Evolutionary conservation across 768 basidiomycete species (phyloP), one percentile per base, ranked within the genome.

Genomic region (Auricularia cornea): DNA sequence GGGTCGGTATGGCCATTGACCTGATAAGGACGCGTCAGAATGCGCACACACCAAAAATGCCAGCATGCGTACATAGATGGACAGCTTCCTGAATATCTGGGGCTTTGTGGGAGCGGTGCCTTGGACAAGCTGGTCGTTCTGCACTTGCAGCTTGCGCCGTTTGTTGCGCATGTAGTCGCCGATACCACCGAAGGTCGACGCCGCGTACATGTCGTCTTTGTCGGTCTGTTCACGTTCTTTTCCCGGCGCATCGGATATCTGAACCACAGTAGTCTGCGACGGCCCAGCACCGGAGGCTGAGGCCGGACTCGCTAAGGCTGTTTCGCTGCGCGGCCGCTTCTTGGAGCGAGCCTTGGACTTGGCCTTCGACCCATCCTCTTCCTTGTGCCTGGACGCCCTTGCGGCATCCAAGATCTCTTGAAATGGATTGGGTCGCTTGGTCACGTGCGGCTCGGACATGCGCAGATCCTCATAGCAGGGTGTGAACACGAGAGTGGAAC

Each of bases 111-210:
- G 66, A 26, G 62, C 67, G n/a, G 40, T 52, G 26, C 68, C 64
- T 30, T 73, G 70, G 3, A 61, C 33, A 38, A 81, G 69, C 62
- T 74, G 72, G 35, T 71, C 71, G 65, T 93, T 92, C 75, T 94
- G 90, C 3, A 92, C 85, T 68, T 90, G 90, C 59, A 98, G 73
- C 73, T 98, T 98, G 32, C 89, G 88, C 2, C 96, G 84, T 75
- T 98, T 98, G 64, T 94, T 80, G 2, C 80, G 74, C 92, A 97
- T 93, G 70, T 97, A 98, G 70, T 94, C 87, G 0, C 89, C 90
- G 66, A 85, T 92, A 1, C 84, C 84, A 16, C 92, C 94, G 72
- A 95, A 98, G 38, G 79, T 83, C 32, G 88, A 84, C 2, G 89
- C 83, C 0, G 88, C 91, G 71, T 95, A 97, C 10, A 83, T 80